A percentile compares a stretch with the other conserved stretches of the same genome.
These are phyloP conservation scores for Halophytophthora batemanensis DNA, from an alignment of 352 stramenopile genomes.

Conservation along the genomic window DNA sequence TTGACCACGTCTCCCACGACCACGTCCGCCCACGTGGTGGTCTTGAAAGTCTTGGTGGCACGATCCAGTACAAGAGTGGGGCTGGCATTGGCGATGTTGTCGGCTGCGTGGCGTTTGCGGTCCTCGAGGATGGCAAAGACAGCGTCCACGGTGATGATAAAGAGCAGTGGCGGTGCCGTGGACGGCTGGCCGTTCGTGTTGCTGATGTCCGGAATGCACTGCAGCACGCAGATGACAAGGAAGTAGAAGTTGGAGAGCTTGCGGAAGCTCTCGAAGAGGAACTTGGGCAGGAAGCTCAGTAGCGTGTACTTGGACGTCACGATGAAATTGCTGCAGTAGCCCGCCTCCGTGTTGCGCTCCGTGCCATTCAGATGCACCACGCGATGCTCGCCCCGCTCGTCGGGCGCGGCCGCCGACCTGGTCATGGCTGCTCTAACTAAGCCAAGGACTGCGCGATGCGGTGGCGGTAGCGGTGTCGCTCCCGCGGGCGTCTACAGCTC, in stretches of 20 bases:
- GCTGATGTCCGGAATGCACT: slow-evolving; percentile 87
- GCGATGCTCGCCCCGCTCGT: slow-evolving; percentile 35
- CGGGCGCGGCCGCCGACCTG: slow-evolving; percentile 5
- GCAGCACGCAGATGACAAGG: slow-evolving; percentile 85
- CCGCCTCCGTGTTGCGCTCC: slow-evolving; percentile 48
- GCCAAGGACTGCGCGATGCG: too few species aligned
- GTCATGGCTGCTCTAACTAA: too few species aligned
- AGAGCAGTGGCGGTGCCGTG: slow-evolving; percentile 84
- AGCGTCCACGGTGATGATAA: slow-evolving; percentile 89
- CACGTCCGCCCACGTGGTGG: slow-evolving; percentile 75
- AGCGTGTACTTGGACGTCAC: slow-evolving; percentile 91
- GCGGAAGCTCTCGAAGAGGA: slow-evolving; percentile 88
- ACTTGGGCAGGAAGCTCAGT: slow-evolving; percentile 87
- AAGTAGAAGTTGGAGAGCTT: slow-evolving; percentile 95
- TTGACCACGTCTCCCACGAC: slow-evolving; percentile 84
- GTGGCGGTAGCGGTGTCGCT: too few species aligned
- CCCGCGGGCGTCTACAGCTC: too few species aligned
- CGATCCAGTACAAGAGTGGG: slow-evolving; percentile 60
- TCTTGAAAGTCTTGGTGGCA: slow-evolving; percentile 38
- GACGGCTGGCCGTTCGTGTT: slow-evolving; percentile 88
- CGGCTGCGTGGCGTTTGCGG: slow-evolving; percentile 77
- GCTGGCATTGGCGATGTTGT: slow-evolving; percentile 79
- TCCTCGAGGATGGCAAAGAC: slow-evolving; percentile 90
- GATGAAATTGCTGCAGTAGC: slow-evolving; percentile 88
- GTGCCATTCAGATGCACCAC: slow-evolving; percentile 60